Base-by-base conservation (phyloP, 148 eudicot genomes). In the Rhododendron vialii region DNA sequence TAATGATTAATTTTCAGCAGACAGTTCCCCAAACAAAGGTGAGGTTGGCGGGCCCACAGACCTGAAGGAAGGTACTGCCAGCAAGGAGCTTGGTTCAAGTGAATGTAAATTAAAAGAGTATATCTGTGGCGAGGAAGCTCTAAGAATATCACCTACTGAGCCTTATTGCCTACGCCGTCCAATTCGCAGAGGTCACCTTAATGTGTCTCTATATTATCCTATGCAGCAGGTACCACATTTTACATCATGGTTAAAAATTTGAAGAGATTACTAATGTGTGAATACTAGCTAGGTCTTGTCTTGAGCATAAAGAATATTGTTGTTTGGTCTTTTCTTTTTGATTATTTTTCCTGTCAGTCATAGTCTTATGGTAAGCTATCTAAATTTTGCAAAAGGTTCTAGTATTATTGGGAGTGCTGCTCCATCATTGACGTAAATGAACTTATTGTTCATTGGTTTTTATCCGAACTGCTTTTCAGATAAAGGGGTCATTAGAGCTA, bases 91-190 rank as follows among this genome's bases (percentile, higher is more conserved):
- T 30, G 67, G 82, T 85, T 81, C 88, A 81, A 84, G 76, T 86
- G 92, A 90, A 90, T 81, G 84, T 59, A 91, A 88, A 80, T 92
- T 91, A 63, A 92, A 89, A 85, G 99, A 97, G 88, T 87, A 89
- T 84, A 94, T 97, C 63, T 97, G 83, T 84, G 99, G 99, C 83
- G 98, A 97, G 84, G 99, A 97, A 92, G 98, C 99, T 87, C 89
- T 95, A 78, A 91, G 92, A 92, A 95, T 95, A 90, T 91, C 98
- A 13, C 96, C 96, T 38, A 87, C 89, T 67, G 98, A 97, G 89
- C 99, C 99, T 77, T 97, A 95, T 92, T 94, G 98, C 95, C 86
- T 97, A 88, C 92, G 98, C 53, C 90, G 96, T 88, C 99, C 99
- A 75, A 94, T 97, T 80, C 99, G 99, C 85, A 89, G 99, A 87